phyloP scores from a whole-genome alignment of 2,329 filamentous ascomycete genomes.

The Colletotrichum gloeosporioides region DNA sequence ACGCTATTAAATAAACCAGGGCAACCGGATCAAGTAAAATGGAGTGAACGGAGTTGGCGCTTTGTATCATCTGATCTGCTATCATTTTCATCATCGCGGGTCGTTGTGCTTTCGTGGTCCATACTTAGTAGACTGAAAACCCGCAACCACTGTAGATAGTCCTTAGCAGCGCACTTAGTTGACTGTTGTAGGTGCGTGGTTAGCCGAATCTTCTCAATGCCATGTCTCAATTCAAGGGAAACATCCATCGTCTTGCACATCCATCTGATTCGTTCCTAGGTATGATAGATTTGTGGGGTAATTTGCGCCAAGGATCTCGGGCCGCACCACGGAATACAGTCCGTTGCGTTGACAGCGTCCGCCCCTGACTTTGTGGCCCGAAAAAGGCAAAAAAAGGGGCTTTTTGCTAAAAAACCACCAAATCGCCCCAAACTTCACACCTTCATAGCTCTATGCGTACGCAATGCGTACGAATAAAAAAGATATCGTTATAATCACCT shows the following conservation, averaged over 20 bases:
- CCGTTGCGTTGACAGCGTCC: too few species aligned
- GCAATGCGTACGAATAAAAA: too few species aligned
- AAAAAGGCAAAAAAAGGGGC: too few species aligned
- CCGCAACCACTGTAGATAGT: not conserved
- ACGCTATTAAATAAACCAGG: not conserved
- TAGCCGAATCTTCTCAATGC: not conserved
- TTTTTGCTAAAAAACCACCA: too few species aligned
- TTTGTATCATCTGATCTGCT: not conserved
- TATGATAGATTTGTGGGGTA: not conserved
- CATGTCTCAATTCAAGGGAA: not conserved
- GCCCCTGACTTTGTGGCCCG: too few species aligned
- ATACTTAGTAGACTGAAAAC: not conserved
- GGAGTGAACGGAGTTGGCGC: rapidly evolving
- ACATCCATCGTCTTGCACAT: not conserved
- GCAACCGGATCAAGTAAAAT: not conserved
- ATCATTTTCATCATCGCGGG: not conserved
- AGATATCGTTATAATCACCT: too few species aligned
- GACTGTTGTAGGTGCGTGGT: not conserved
- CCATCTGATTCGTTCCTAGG: not conserved
- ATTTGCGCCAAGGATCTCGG: not conserved
- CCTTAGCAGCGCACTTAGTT: not conserved
- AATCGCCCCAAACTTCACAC: too few species aligned
- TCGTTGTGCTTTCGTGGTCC: not conserved
- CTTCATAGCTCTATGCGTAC: too few species aligned
- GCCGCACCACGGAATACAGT: not conserved